phyloP scores from a whole-genome alignment of 352 stramenopile genomes.

The Ophiocytium majus region DNA sequence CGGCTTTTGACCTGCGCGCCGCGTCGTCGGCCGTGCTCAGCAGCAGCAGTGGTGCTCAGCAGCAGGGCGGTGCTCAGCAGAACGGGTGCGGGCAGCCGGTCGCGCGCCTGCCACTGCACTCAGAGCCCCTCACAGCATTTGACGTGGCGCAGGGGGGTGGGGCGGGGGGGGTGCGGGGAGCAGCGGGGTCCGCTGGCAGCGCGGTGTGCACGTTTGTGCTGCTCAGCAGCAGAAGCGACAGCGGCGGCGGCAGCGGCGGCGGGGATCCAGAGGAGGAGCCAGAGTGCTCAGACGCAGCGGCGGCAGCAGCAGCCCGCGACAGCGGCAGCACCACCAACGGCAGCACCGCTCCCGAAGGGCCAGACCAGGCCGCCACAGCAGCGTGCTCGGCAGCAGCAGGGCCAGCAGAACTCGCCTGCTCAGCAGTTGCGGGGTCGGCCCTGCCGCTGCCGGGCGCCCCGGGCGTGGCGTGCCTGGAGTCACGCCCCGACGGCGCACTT shows the following conservation, averaged over 20 bases:
- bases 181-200: background rate
- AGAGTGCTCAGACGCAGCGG: too few relatives aligned
- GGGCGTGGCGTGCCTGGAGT: background rate
- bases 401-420: background rate
- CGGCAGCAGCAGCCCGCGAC: too few relatives aligned
- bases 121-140: background rate
- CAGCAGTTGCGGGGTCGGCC: background rate
- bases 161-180: background rate
- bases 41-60: too few relatives aligned
- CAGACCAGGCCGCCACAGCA: too few relatives aligned
- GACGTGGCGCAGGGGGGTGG: background rate
- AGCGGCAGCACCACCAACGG: background rate
- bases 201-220: background rate
- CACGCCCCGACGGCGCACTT: background rate
- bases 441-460: background rate
- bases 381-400: too few relatives aligned
- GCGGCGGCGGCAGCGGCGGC: background rate
- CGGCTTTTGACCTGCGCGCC: background rate
- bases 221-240: background rate
- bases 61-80: too few relatives aligned
- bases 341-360: too few relatives aligned
- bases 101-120: background rate
- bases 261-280: too few relatives aligned
- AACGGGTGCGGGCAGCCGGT: background rate
- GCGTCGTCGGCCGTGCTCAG: background rate